Base-by-base conservation (phyloP, 352 stramenopile species). In the Pythium phragmitis region DNA sequence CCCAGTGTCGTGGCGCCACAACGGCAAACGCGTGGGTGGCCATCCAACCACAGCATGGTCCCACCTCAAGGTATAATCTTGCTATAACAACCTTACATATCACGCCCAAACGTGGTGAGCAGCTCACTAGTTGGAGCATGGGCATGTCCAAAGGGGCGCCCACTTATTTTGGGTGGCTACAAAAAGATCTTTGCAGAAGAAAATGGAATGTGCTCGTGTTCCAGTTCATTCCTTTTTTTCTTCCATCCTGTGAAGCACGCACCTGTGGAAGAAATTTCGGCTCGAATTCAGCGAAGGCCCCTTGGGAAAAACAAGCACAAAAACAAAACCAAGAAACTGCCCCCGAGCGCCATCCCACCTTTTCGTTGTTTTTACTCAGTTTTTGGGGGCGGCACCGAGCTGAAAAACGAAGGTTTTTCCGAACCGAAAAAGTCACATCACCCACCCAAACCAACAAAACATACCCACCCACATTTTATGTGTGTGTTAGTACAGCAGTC, bases 211-310 rank as follows among this genome's bases (percentile, higher is more conserved):
- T 21, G 23, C 21, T 21, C 13, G 8, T 17, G 47, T 64, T 50
- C 39, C 53, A 53, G 37, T 57, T 64, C 16, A 37, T 41, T 30
- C 42, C 21, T 57, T 43, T 7, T 63, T 68, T 72, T 51, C 57
- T 65, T 65, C 63, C 63, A 65, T 61, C 26, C 21, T n/a, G 34
- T 33, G n/a, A 21, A 13, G 37, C 13, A 11, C 52, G 53, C 23
- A 50, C 53, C 43, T n/a, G 48, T 58, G 50, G 56, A 72, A 72
- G 65, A 72, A 72, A 62, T 53, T 72, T 72, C 65, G 65, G 21
- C 49, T 42, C 65, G 28, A 51, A 48, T 71, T 67, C 65, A 67
- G 55, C 53, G 65, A 68, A 72, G 48, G 45, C 42, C 45, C 33
- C 1, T 23, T 14, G 16, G n/a, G 12, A 42, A 55, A 43, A 55